Conservation (phyloP, 768 basidiomycete genomes). For the Coprinopsis cinerea region DNA sequence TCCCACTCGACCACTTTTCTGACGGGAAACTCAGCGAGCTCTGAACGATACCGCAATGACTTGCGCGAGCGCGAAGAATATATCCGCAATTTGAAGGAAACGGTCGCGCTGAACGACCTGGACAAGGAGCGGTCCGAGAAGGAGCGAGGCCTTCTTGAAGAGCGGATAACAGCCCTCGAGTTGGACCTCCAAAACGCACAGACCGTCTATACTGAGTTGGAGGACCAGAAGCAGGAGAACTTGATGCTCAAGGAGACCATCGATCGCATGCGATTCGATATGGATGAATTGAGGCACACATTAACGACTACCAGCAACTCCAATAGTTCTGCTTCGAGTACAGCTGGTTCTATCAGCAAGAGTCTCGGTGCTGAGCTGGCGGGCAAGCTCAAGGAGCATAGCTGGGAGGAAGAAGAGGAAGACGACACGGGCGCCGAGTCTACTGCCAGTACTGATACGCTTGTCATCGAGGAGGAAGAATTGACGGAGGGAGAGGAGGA, state of each 20-base stretch:
- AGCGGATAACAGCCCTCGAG: constrained; percentile 65
- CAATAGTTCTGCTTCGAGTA: constrained; percentile 38
- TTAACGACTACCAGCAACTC: constrained; percentile 30
- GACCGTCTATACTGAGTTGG: constrained; percentile 66
- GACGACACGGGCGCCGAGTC: constrained; percentile 28
- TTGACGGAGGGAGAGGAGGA: constrained; percentile 66
- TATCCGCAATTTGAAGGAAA: constrained; percentile 60
- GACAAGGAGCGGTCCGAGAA: constrained; percentile 62
- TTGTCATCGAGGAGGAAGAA: constrained; percentile 39
- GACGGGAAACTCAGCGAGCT: constrained; percentile 42
- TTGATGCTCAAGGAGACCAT: constrained; percentile 92
- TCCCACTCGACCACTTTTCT: background rate
- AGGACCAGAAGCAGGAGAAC: constrained; percentile 95
- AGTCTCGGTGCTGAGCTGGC: constrained; percentile 69
- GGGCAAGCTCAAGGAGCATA: constrained; percentile 49
- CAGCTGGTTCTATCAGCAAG: constrained; percentile 57
- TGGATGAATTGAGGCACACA: constrained; percentile 80
- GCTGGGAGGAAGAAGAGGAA: constrained; percentile 27
- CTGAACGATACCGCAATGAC: constrained; percentile 72
- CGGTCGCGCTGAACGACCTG: constrained; percentile 50
- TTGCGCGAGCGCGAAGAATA: constrained; percentile 72
- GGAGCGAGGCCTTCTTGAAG: constrained; percentile 69
- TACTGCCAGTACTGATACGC: constrained; percentile 19
- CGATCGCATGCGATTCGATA: constrained; percentile 87
- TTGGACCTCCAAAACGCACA: constrained; percentile 64